These are phyloP conservation scores for Moricandia arvensis DNA, from an alignment of 345 rosid species.

Conservation along the genomic window DNA sequence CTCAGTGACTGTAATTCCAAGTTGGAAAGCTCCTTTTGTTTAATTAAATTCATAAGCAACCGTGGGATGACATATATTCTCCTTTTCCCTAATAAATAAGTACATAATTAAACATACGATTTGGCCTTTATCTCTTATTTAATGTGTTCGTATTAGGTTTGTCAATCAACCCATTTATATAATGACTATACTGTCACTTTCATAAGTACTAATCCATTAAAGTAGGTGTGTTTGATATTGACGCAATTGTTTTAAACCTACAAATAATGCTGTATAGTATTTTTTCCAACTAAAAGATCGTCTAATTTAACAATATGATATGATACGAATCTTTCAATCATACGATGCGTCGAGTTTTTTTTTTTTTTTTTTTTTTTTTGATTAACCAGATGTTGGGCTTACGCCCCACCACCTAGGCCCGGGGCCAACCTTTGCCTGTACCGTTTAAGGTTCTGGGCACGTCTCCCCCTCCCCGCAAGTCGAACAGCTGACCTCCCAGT, in stretches of 20 bases:
- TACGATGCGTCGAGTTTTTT: background rate
- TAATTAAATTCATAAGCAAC: conserved; percentile 28
- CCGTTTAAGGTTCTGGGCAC: too few relatives aligned
- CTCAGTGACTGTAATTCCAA: conserved; percentile 9
- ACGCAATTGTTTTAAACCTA: background rate
- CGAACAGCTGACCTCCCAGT: too few relatives aligned
- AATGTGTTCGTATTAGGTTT: conserved; percentile 32
- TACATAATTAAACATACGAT: background rate
- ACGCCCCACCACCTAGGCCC: too few relatives aligned
- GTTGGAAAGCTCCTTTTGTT: conserved; percentile 12
- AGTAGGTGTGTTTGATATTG: conserved; percentile 17
- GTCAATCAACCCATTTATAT: conserved; percentile 14
- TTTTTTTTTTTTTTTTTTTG: background rate
- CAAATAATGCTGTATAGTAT: background rate
- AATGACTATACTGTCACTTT: conserved; percentile 25
- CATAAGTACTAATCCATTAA: conserved; percentile 29
- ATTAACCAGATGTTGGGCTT: too few relatives aligned
- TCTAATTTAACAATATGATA: background rate
- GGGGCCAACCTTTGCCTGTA: too few relatives aligned
- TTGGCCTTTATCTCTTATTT: conserved; percentile 14
- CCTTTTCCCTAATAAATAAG: conserved; percentile 2
- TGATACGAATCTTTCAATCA: background rate
- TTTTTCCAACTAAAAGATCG: background rate
- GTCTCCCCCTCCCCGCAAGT: too few relatives aligned
- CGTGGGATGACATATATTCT: conserved; percentile 34